A percentile compares a stretch with the other conserved stretches of the same genome.
phyloP scores from a whole-genome alignment of 352 stramenopile genomes.

The Phytopythium mirpurense region DNA sequence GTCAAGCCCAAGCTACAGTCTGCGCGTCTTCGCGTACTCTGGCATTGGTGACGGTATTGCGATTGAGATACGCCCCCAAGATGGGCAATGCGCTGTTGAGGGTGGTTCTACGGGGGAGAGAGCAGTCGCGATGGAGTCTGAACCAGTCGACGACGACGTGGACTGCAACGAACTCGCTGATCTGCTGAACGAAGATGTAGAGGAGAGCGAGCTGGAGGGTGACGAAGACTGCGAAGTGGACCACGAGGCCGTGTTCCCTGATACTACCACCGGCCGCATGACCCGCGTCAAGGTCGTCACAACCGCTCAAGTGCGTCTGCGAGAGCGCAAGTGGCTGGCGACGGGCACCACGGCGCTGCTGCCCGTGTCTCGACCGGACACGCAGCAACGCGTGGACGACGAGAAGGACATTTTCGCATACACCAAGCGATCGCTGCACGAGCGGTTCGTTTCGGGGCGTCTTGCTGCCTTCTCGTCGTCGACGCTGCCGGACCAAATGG shows the following conservation, averaged over 20 bases:
- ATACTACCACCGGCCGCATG: not conserved
- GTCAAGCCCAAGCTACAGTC: not conserved
- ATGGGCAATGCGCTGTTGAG: not conserved
- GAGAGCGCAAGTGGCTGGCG: not conserved
- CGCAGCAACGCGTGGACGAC: not conserved
- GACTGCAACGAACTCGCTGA: not conserved
- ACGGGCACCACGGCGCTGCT: not conserved
- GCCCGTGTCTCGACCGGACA: not conserved
- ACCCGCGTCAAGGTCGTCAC: conserved; percentile 2
- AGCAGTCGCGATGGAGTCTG: not conserved
- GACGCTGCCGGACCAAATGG: not conserved
- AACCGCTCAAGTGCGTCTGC: conserved; percentile 1
- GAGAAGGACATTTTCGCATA: conserved; percentile 6
- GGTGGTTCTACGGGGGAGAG: not conserved
- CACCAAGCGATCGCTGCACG: not conserved
- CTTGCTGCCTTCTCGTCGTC: not conserved
- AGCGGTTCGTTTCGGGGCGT: not conserved
- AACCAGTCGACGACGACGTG: not conserved
- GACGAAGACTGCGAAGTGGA: conserved; percentile 3
- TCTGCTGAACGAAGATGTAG: not conserved
- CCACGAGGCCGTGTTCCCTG: conserved; percentile 6
- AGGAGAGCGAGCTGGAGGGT: conserved; percentile 1
- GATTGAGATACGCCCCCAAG: not conserved
- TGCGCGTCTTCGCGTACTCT: conserved; percentile 1
- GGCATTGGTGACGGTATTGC: not conserved